These are phyloP conservation scores for Ministeria vibrans DNA, from an alignment of 78 protist genomes.

Conservation along the genomic window DNA sequence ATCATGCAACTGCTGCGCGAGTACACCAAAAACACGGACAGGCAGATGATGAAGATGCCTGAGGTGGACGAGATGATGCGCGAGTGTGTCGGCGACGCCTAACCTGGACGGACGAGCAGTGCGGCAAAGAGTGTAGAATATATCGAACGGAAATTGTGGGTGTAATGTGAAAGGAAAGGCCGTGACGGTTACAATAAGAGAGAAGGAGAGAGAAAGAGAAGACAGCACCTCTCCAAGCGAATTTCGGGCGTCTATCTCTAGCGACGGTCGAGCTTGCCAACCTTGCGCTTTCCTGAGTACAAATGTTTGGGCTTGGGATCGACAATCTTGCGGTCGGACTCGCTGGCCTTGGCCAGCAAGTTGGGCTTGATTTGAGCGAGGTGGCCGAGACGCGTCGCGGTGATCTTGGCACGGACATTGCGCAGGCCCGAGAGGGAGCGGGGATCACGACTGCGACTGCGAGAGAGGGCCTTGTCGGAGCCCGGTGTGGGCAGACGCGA, in stretches of 20 bases:
- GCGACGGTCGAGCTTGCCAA: constrained; percentile 81
- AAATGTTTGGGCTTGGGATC: constrained; percentile 83
- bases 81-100: no score
- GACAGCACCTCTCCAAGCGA: no score
- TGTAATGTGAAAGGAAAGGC: no score
- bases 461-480: background rate
- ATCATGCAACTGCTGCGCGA: background rate
- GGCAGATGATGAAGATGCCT: no score
- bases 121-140: no score
- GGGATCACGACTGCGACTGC: background rate
- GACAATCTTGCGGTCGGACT: constrained; percentile 75
- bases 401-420: background rate
- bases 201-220: no score
- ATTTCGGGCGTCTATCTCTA: no score
- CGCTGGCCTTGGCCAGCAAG: constrained; percentile 35
- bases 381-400: background rate
- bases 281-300: constrained; percentile 87
- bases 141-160: no score
- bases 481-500: background rate
- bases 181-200: no score
- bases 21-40: no score
- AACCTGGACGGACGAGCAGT: no score
- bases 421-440: background rate
- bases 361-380: background rate
- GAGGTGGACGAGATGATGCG: no score